Evolutionary conservation across 2,329 filamentous ascomycete genomes (phyloP).

Genomic region (Atkinsonella texensis): DNA sequence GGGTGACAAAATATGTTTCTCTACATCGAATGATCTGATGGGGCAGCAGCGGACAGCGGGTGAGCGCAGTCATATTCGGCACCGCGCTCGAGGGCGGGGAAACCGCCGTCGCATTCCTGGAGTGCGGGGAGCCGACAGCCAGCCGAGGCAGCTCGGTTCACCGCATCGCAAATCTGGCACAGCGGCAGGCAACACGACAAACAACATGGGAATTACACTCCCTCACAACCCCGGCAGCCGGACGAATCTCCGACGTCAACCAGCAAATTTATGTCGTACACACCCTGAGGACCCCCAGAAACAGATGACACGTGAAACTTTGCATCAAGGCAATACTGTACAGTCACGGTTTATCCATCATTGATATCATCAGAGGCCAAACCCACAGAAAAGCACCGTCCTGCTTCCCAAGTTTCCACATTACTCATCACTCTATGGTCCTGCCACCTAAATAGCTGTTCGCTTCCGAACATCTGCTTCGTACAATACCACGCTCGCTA

Average conservation of each 20-base stretch:
- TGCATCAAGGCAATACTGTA: neutral
- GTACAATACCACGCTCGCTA: slow-evolving; percentile 3
- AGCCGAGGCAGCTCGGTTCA: slow-evolving; percentile 5
- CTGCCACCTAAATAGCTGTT: neutral
- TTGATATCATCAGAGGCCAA: too few species aligned
- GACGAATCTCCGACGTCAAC: neutral
- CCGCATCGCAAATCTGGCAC: neutral
- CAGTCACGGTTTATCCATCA: neutral
- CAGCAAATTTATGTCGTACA: too few species aligned
- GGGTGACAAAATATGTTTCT: too few species aligned
- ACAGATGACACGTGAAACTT: neutral
- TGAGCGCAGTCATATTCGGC: too few species aligned
- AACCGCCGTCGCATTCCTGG: slow-evolving; percentile 2
- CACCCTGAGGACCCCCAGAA: too few species aligned
- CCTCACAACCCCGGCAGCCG: neutral
- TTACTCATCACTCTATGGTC: neutral
- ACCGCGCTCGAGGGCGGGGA: slow-evolving; percentile 3
- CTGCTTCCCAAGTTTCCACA: neutral
- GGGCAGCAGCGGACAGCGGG: too few species aligned
- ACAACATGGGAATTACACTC: neutral
- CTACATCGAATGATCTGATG: too few species aligned
- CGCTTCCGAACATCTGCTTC: neutral
- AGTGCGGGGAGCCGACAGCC: slow-evolving; percentile 5
- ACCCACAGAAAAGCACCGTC: too few species aligned
- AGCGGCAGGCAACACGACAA: neutral